phyloP scores from a whole-genome alignment of 2,329 filamentous ascomycete genomes.

The Cordyceps javanica region DNA sequence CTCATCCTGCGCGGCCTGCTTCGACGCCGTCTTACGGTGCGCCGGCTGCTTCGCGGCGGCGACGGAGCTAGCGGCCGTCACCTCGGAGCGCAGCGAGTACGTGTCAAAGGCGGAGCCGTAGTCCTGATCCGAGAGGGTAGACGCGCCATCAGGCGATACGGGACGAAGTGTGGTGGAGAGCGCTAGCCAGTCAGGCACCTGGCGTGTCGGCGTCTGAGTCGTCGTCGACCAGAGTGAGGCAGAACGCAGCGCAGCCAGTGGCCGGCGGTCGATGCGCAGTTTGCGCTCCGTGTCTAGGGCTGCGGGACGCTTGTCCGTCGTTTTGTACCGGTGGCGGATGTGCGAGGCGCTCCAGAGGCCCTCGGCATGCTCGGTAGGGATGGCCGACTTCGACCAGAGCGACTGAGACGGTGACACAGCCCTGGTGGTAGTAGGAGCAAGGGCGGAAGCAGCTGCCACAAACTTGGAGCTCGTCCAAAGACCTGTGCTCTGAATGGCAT shows the following conservation, averaged over 20 bases:
- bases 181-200: slow-evolving; percentile 17
- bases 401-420: not conserved
- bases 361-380: slow-evolving; percentile 9
- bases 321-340: slow-evolving; percentile 23
- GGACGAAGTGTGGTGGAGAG: slow-evolving; percentile 4
- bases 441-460: not conserved
- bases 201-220: not conserved
- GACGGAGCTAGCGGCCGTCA: slow-evolving; percentile 4
- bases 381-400: slow-evolving; percentile 5
- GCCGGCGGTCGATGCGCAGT: slow-evolving; percentile 23
- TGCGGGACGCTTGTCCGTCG: slow-evolving; percentile 26
- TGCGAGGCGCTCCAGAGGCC: slow-evolving; percentile 19
- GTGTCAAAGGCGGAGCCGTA: not conserved
- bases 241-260: slow-evolving; percentile 26
- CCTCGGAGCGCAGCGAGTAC: slow-evolving; percentile 7
- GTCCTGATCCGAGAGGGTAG: slow-evolving; percentile 1
- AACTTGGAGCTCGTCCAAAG: slow-evolving; percentile 2
- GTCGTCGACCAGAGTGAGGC: slow-evolving; percentile 28
- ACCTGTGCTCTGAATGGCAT: not conserved
- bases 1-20: slow-evolving; percentile 8
- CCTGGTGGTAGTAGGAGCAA: slow-evolving; percentile 11
- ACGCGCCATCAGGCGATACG: not conserved
- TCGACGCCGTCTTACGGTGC: slow-evolving; percentile 5
- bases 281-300: slow-evolving; percentile 30
- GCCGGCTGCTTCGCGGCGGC: not conserved